Evolutionary conservation across 2,329 filamentous ascomycete species (phyloP).

Genomic region (Epichloe aotearoae): DNA sequence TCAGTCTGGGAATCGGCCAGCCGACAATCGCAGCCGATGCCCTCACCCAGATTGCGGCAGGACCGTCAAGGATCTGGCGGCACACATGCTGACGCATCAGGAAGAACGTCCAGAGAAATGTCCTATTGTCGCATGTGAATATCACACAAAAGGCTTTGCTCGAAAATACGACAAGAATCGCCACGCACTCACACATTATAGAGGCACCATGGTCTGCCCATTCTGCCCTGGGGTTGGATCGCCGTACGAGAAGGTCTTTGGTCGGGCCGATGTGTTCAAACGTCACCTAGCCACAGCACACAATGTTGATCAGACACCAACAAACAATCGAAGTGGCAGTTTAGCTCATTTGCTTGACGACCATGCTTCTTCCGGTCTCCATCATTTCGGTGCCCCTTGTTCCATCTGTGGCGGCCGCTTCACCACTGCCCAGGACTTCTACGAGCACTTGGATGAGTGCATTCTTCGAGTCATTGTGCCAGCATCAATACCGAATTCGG

Average conservation of each 20-base stretch:
- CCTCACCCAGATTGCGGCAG: conserved; percentile 45
- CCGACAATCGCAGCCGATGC: conserved; percentile 34
- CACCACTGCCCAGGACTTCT: conserved; percentile 84
- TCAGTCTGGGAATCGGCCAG: conserved; percentile 17
- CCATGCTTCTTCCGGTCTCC: neutral
- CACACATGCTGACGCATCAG: conserved; percentile 94
- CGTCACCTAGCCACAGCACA: conserved; percentile 87
- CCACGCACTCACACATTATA: conserved; percentile 93
- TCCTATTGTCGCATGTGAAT: conserved; percentile 85
- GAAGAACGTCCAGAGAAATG: conserved; percentile 92
- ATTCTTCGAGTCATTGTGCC: conserved; percentile 47
- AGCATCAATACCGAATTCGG: neutral
- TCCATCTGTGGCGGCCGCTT: conserved; percentile 77
- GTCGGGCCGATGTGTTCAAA: conserved; percentile 94
- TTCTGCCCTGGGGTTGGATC: conserved; percentile 87
- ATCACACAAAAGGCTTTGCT: conserved; percentile 87
- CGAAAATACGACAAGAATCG: conserved; percentile 97
- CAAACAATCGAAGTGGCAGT: conserved; percentile 52
- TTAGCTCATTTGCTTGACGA: conserved; percentile 6
- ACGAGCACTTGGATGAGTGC: conserved; percentile 76
- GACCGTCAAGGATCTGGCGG: conserved; percentile 53
- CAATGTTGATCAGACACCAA: conserved; percentile 84
- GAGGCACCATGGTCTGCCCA: conserved; percentile 93
- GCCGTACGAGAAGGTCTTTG: conserved; percentile 86
- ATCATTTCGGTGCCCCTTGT: conserved; percentile 56